Percentiles rank a stretch among this genome's conserved stretches.
Conservation (phyloP, 495 filamentous ascomycete species). For the Geoglossum glabrum region DNA sequence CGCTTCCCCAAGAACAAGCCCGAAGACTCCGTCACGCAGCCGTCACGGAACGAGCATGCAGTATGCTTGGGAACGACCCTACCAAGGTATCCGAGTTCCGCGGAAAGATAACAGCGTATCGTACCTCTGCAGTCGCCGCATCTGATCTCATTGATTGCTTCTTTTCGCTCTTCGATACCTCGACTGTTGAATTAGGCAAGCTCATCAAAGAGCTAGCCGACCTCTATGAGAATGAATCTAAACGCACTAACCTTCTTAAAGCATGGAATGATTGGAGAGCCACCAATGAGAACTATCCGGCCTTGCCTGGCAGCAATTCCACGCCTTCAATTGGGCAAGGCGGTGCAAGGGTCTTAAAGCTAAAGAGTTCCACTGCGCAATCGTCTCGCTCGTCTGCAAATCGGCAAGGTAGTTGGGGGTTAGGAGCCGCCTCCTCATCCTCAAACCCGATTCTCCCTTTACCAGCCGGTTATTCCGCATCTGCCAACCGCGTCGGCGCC, state of each 20-base stretch:
- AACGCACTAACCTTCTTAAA: constrained; percentile 48
- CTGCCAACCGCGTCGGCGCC: constrained; percentile 16
- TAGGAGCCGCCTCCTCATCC: constrained; percentile 21
- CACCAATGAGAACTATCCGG: constrained; percentile 90
- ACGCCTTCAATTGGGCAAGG: constrained; percentile 29
- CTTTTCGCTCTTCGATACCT: constrained; percentile 63
- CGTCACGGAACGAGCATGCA: constrained; percentile 67
- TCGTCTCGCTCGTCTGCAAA: constrained; percentile 40
- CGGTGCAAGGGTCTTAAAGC: constrained; percentile 41
- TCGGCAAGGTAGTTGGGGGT: constrained; percentile 30
- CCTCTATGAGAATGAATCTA: constrained; percentile 65
- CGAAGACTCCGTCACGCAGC: constrained; percentile 54
- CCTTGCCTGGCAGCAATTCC: constrained; percentile 49
- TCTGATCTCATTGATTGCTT: constrained; percentile 63
- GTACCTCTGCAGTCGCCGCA: constrained; percentile 41
- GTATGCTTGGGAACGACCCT: constrained; percentile 53
- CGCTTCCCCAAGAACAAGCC: constrained; percentile 50
- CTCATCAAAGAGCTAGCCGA: constrained; percentile 84
- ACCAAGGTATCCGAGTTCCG: constrained; percentile 61
- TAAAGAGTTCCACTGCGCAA: constrained; percentile 61
- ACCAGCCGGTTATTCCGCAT: constrained; percentile 16
- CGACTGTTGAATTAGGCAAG: constrained; percentile 61
- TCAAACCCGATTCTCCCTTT: constrained; percentile 17
- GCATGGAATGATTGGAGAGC: constrained; percentile 91
- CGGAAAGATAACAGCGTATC: constrained; percentile 51